These are phyloP conservation scores for Aspergillus mulundensis DNA, from an alignment of 495 filamentous ascomycete genomes.

Conservation along the genomic window DNA sequence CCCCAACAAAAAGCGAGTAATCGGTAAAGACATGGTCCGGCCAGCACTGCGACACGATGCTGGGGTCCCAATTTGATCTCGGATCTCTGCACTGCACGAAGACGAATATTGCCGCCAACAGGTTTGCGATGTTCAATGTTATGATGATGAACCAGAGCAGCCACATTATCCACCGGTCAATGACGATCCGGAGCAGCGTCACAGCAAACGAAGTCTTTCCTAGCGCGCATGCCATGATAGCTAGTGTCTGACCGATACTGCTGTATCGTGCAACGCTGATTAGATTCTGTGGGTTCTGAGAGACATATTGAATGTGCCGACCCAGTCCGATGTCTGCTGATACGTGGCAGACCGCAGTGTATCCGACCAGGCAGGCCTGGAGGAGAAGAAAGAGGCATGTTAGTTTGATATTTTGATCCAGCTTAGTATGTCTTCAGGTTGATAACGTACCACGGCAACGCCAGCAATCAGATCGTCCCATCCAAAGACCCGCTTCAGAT, in stretches of 20 bases:
- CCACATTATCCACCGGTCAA: slow-evolving; percentile 17
- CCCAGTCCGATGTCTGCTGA: slow-evolving; percentile 19
- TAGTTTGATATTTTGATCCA: background rate
- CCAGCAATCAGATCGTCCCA: slow-evolving; percentile 27
- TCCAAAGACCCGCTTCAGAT: slow-evolving; percentile 23
- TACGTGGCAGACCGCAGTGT: slow-evolving; percentile 23
- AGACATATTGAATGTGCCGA: slow-evolving; percentile 15
- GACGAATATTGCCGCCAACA: slow-evolving; percentile 20
- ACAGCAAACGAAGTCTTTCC: slow-evolving; percentile 26
- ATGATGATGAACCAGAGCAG: slow-evolving; percentile 25
- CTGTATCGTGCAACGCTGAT: slow-evolving; percentile 16
- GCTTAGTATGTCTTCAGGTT: background rate
- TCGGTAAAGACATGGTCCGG: slow-evolving; percentile 16
- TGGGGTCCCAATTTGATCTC: slow-evolving; percentile 18
- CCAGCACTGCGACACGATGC: slow-evolving; percentile 22
- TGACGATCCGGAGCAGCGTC: slow-evolving; percentile 23
- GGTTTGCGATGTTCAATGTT: slow-evolving; percentile 23
- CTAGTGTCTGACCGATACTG: slow-evolving; percentile 5
- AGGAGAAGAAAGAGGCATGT: background rate
- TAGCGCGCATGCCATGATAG: slow-evolving; percentile 22
- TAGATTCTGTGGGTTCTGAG: slow-evolving; percentile 16
- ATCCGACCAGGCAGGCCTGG: slow-evolving; percentile 21
- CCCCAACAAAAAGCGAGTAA: slow-evolving; percentile 21
- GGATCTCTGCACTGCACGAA: slow-evolving; percentile 22
- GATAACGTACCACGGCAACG: slow-evolving; percentile 18